These are phyloP conservation scores for Linanthus parryae DNA, from an alignment of 148 eudicot genomes.

Conservation along the genomic window DNA sequence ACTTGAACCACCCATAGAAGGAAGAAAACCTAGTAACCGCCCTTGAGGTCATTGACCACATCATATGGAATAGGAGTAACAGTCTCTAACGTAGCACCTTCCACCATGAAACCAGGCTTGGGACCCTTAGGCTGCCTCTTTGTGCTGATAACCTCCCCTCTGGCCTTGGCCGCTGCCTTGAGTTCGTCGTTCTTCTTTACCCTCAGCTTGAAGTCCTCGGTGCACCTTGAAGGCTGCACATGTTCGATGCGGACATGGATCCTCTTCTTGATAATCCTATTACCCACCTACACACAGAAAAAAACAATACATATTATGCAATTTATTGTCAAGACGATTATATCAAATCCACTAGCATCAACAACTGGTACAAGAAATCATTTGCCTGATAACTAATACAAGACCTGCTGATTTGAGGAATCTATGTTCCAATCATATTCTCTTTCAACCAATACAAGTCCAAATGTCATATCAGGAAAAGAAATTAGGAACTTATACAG, in stretches of 20 bases:
- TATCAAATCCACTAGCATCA: no score
- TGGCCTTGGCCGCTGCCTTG: slow-evolving; percentile 10
- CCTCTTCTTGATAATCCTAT: slow-evolving; percentile 11
- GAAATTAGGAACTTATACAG: no score
- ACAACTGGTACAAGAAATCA: no score
- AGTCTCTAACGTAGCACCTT: slow-evolving; percentile 11
- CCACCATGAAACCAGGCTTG: slow-evolving; percentile 11
- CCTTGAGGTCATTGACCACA: slow-evolving; percentile 11
- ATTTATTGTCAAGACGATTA: no score
- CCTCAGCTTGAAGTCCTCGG: slow-evolving; percentile 11
- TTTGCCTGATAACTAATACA: no score
- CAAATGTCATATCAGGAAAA: no score
- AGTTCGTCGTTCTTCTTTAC: slow-evolving; percentile 10
- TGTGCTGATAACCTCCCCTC: slow-evolving; percentile 6
- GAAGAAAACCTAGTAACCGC: slow-evolving; percentile 10
- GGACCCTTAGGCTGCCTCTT: slow-evolving; percentile 10
- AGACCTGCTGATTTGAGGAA: no score
- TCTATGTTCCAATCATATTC: no score
- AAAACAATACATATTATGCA: not conserved
- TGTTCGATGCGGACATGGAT: slow-evolving; percentile 11
- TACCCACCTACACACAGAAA: slow-evolving; percentile 4
- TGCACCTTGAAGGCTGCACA: slow-evolving; percentile 9
- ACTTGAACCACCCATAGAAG: no score
- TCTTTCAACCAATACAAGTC: no score
- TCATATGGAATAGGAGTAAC: slow-evolving; percentile 13